Conservation (phyloP, 1,284 basidiomycete species). For the Rhodofomes roseus region DNA sequence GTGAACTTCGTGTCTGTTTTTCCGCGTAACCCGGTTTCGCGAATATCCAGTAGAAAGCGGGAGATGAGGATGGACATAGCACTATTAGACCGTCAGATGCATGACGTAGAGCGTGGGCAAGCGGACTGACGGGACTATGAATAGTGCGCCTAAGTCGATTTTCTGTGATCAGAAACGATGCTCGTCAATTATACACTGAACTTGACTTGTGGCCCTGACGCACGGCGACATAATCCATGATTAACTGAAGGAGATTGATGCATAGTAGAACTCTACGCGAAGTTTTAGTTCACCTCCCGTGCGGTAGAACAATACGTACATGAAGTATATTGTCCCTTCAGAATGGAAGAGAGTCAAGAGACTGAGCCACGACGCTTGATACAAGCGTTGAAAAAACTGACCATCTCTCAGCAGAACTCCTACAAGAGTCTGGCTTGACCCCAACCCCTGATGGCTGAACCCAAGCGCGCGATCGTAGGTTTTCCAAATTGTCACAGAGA, state of each 20-base stretch:
- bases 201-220: not conserved
- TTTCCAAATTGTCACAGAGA: not conserved
- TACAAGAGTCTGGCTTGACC: not conserved
- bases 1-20: not conserved
- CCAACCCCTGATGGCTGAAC: no score
- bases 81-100: not conserved
- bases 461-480: not conserved
- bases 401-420: slow-evolving; percentile 16
- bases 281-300: not conserved
- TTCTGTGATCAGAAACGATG: not conserved
- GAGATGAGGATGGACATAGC: slow-evolving; percentile 14
- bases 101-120: not conserved
- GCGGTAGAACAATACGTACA: slow-evolving; percentile 5
- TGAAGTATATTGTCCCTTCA: slow-evolving; percentile 15
- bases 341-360: no score
- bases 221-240: slow-evolving; percentile 8
- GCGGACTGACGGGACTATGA: slow-evolving; percentile 9
- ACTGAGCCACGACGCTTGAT: no score
- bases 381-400: no score
- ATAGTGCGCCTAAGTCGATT: slow-evolving; percentile 7
- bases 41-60: slow-evolving; percentile 14
- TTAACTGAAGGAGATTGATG: slow-evolving; percentile 6
- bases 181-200: not conserved
- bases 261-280: not conserved
- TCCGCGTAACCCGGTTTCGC: not conserved